A percentile compares a stretch with the other conserved stretches of the same genome.
phyloP scores from a whole-genome alignment of 768 basidiomycete genomes.

The Mycena belliarum region DNA sequence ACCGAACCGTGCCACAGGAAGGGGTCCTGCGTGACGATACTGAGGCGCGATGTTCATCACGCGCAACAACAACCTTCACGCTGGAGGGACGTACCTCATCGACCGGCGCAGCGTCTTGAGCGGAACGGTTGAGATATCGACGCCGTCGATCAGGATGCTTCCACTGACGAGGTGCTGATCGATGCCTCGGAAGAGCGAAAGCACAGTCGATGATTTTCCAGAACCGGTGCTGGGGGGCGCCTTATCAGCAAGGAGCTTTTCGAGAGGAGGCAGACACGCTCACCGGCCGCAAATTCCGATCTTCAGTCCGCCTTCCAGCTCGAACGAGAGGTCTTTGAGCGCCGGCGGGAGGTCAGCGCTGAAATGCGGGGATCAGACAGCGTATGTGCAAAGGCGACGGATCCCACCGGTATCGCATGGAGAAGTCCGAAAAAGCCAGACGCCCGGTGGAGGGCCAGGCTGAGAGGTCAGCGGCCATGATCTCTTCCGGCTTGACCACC shows the following conservation, averaged over 20 bases:
- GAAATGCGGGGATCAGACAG: background rate
- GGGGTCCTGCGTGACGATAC: slow-evolving; percentile 19
- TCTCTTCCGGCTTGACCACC: background rate
- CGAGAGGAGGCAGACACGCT: background rate
- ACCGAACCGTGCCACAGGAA: slow-evolving; percentile 20
- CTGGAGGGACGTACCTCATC: slow-evolving; percentile 5
- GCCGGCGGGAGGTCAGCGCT: slow-evolving; percentile 3
- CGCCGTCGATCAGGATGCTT: slow-evolving; percentile 11
- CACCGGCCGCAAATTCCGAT: slow-evolving; percentile 12
- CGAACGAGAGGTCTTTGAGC: slow-evolving; percentile 5
- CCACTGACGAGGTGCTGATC: slow-evolving; percentile 17
- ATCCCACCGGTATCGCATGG: slow-evolving; percentile 6
- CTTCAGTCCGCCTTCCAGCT: slow-evolving; percentile 1
- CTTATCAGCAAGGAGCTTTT: background rate
- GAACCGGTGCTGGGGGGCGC: slow-evolving; percentile 11
- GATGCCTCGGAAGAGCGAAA: slow-evolving; percentile 15
- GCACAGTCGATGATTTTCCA: slow-evolving; percentile 15
- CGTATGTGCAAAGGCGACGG: background rate
- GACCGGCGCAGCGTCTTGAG: slow-evolving; percentile 7
- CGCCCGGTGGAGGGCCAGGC: slow-evolving; percentile 4
- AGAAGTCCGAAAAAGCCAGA: slow-evolving; percentile 6
- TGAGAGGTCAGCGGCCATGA: background rate
- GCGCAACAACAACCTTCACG: background rate
- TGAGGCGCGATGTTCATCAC: background rate
- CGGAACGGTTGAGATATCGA: slow-evolving; percentile 15